Evolutionary conservation across 768 basidiomycete genomes (phyloP).

Genomic region (Gymnopilus dilepis): DNA sequence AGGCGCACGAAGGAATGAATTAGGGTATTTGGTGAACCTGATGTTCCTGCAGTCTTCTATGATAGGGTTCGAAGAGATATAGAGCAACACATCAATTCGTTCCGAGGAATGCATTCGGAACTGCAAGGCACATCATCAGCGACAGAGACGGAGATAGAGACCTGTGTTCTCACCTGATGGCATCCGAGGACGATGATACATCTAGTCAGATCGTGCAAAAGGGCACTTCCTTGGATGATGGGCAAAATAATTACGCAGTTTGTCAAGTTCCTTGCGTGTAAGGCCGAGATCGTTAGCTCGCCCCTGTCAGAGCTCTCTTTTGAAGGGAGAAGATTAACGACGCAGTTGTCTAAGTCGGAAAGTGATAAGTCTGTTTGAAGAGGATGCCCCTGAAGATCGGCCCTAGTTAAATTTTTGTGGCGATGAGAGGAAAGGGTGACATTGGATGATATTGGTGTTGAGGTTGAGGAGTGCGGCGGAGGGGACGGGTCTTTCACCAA

Average conservation of each 20-base stretch:
- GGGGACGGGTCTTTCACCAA: conserved; percentile 5
- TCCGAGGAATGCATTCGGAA: conserved; percentile 87
- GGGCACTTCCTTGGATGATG: conserved; percentile 67
- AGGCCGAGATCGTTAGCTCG: conserved; percentile 47
- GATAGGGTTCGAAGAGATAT: conserved; percentile 72
- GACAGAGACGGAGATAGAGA: not conserved
- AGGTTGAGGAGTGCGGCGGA: conserved; percentile 5
- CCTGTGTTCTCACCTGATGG: conserved; percentile 67
- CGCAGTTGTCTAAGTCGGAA: conserved; percentile 66
- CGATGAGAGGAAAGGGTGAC: conserved; percentile 50
- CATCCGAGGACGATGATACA: conserved; percentile 76
- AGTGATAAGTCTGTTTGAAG: conserved; percentile 62
- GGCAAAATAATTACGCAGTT: conserved; percentile 73
- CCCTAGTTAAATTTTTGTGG: conserved; percentile 50
- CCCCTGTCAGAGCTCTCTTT: not conserved
- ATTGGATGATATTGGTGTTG: conserved; percentile 35
- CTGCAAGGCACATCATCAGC: conserved; percentile 40
- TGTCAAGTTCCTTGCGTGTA: conserved; percentile 67
- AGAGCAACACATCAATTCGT: conserved; percentile 67
- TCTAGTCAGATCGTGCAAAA: conserved; percentile 65
- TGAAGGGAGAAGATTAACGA: conserved; percentile 64
- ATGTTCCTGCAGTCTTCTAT: conserved; percentile 76
- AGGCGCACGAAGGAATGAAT: conserved; percentile 25
- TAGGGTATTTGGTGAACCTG: conserved; percentile 69
- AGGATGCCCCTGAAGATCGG: conserved; percentile 42